Percentiles rank a stretch among this genome's conserved stretches.
phyloP scores from a whole-genome alignment of 164 flowering plant genomes.

The Magnolia sinica region DNA sequence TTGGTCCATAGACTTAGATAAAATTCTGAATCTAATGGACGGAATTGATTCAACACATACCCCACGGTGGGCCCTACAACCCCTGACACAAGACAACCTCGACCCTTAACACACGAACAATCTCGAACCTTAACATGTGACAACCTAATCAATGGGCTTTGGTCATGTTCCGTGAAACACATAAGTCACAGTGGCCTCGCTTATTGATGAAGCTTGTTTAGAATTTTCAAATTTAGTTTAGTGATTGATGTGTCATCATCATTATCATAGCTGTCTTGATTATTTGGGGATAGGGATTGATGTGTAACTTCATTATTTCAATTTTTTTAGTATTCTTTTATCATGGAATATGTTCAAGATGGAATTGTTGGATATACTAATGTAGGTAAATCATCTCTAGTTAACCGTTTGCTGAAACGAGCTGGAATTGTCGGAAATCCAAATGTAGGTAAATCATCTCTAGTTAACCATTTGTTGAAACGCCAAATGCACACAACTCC shows the following conservation, averaged over 20 bases:
- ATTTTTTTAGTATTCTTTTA: not conserved
- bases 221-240: not conserved
- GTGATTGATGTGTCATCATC: not conserved
- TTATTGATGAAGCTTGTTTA: not conserved
- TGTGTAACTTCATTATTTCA: not conserved
- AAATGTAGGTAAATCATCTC: conserved; percentile 97
- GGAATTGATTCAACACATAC: no score
- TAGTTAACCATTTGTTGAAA: conserved; percentile 91
- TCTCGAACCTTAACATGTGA: no score
- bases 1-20: no score
- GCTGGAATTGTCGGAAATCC: conserved; percentile 99
- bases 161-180: not conserved
- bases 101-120: no score
- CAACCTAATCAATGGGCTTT: not conserved
- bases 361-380: conserved; percentile 98
- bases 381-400: conserved; percentile 97
- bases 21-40: no score
- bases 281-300: no score
- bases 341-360: conserved; percentile 69
- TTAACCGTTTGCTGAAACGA: conserved; percentile 90
- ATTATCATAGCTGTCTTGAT: no score
- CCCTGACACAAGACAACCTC: no score
- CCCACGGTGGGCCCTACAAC: no score
- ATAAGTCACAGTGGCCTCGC: not conserved
- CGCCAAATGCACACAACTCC: conserved; percentile 91